A percentile compares a stretch with the other conserved stretches of the same genome.
Conservation (phyloP, 2,329 filamentous ascomycete genomes). For the Rutstroemia sydowiana region DNA sequence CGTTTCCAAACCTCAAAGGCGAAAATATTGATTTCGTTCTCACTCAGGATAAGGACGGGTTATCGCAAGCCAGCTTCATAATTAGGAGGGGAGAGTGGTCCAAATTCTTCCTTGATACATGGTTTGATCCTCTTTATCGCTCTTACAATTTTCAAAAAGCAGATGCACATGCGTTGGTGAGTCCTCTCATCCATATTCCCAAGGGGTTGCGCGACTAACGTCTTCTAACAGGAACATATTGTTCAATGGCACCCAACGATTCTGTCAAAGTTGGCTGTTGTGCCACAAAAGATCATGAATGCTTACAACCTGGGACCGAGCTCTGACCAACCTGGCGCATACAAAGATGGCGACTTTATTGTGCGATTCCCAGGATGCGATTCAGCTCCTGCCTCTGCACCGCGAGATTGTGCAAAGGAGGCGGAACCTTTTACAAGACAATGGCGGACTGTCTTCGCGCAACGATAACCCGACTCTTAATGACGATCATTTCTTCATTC, state of each 20-base stretch:
- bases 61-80: slow-evolving; percentile 71
- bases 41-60: slow-evolving; percentile 74
- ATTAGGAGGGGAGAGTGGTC: slow-evolving; percentile 83
- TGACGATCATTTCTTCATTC: slow-evolving; percentile 14
- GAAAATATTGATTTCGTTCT: slow-evolving; percentile 74
- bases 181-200: slow-evolving; percentile 25
- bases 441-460: slow-evolving; percentile 29
- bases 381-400: slow-evolving; percentile 33
- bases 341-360: slow-evolving; percentile 77
- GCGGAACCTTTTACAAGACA: slow-evolving; percentile 38
- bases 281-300: slow-evolving; percentile 82
- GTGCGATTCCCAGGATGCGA: slow-evolving; percentile 72
- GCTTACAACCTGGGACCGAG: slow-evolving; percentile 51
- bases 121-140: slow-evolving; percentile 92
- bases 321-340: slow-evolving; percentile 49
- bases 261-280: slow-evolving; percentile 76
- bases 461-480: slow-evolving; percentile 13
- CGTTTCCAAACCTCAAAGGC: slow-evolving; percentile 73
- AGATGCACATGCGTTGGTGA: slow-evolving; percentile 81
- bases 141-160: slow-evolving; percentile 96
- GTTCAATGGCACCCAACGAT: slow-evolving; percentile 97
- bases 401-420: slow-evolving; percentile 63
- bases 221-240: slow-evolving; percentile 68
- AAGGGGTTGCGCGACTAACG: slow-evolving; percentile 6
- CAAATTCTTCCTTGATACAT: slow-evolving; percentile 85